Evolutionary conservation across 345 rosid genomes (phyloP), one percentile per base, ranked within the genome.

Genomic region (Psidium guajava): DNA sequence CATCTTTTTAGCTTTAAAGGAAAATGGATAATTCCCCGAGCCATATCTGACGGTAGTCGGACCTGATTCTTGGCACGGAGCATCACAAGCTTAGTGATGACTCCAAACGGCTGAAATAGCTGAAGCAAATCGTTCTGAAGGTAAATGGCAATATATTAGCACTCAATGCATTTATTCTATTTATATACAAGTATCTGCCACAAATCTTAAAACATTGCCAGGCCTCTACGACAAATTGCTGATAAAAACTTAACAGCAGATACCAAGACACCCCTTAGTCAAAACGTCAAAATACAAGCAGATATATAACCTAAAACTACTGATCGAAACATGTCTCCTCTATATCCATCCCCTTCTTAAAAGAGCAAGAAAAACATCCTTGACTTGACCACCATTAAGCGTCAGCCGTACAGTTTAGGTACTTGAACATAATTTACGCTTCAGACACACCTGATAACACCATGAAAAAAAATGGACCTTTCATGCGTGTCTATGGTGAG

Each of bases 1-100:
- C 57, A 27, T 54, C 36, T 27, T 82, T 82, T 51, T 82, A 20
- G n/a, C 84, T 53, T 52, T 27, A 13, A 52, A 54, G 8, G 47
- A 82, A 81, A 47, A 53, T 82, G 47, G 42, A 52, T 42, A 53
- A 52, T 52, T 52, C 55, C 44, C 55, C 32, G 57, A 52, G 44
- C 56, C 56, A 56, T 18, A 82, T 20, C 40, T 82, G 54, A 52
- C 83, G 52, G 74, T 61, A 75, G 84, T 80, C n/a, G 77, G 81
- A 94, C 99, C 99, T 96, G 99, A 90, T 96, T 97, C 91, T 97
- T 97, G 20, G 99, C 99, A 16, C 99, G 91, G 73, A 97, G 99
- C 99, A 97, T 96, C 52, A 97, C 99, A 85, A 97, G 98, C 94
- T 96, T 97, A 50, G 99, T 96, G 86, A 97, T 95, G 69, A 93